A percentile compares a stretch with the other conserved stretches of the same genome.
Conservation (phyloP, 345 rosid species). For the Eutrema heterophyllum region DNA sequence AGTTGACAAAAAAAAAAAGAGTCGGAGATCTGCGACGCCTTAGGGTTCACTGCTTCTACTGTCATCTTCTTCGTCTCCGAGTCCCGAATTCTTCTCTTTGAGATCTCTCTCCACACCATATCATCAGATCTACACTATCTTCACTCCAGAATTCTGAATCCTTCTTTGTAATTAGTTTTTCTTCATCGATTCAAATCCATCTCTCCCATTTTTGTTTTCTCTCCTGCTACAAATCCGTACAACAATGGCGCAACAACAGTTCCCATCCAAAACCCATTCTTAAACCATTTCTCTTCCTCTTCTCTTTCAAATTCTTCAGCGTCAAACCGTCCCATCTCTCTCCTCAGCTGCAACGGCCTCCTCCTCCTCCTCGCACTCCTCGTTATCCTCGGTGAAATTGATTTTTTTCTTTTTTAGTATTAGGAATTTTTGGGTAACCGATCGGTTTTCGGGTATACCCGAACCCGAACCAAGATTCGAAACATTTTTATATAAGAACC, state of each 20-base stretch:
- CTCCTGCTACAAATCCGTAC: neutral
- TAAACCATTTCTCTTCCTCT: constrained; percentile 45
- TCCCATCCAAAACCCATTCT: constrained; percentile 46
- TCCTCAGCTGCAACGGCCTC: constrained; percentile 57
- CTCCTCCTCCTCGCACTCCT: constrained; percentile 52
- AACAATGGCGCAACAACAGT: constrained; percentile 48
- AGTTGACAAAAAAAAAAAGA: too few species aligned
- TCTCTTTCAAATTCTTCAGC: constrained; percentile 36
- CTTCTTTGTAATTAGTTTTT: neutral
- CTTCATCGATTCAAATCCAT: neutral
- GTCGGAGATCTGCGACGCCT: too few species aligned
- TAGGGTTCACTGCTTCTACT: too few species aligned
- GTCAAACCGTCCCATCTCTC: constrained; percentile 43
- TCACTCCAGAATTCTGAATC: neutral
- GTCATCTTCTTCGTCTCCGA: too few species aligned
- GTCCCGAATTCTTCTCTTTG: neutral
- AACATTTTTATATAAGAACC: too few species aligned
- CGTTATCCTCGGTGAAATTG: constrained; percentile 67
- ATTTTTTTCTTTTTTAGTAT: too few species aligned
- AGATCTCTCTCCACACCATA: constrained; percentile 22
- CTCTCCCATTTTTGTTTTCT: neutral
- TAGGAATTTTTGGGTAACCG: too few species aligned
- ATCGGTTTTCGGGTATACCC: too few species aligned
- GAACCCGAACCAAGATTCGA: too few species aligned
- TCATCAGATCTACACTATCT: constrained; percentile 26